These are phyloP conservation scores for Ramaria sp. DNA, from an alignment of 768 basidiomycete species.

Conservation along the genomic window DNA sequence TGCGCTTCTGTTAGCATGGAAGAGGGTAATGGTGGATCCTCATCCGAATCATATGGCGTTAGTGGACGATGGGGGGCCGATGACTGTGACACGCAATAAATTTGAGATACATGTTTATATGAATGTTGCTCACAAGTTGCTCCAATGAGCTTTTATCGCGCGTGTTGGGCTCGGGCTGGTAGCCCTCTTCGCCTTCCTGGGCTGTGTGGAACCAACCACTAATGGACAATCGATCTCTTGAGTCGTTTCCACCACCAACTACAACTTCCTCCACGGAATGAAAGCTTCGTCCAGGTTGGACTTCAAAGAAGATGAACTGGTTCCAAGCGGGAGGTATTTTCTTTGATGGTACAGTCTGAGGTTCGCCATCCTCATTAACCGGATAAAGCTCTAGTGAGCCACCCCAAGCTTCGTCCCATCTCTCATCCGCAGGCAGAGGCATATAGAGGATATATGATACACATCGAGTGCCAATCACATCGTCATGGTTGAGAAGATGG, in stretches of 20 bases:
- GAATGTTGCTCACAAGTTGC: conserved; percentile 64
- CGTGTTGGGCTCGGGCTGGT: conserved; percentile 39
- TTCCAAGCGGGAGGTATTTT: conserved; percentile 77
- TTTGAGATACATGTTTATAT: neutral
- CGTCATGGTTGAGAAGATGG: conserved; percentile 96
- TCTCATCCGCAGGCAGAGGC: conserved; percentile 61
- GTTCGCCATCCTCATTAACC: conserved; percentile 57
- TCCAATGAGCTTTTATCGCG: conserved; percentile 74
- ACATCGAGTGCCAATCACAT: conserved; percentile 83
- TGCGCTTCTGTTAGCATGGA: conserved; percentile 46
- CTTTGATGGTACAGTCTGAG: conserved; percentile 52
- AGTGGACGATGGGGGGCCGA: conserved; percentile 24
- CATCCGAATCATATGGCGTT: conserved; percentile 25
- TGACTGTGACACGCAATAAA: conserved; percentile 8
- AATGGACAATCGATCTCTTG: conserved; percentile 70
- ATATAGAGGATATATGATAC: conserved; percentile 97
- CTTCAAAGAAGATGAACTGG: conserved; percentile 79
- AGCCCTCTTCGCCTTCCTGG: conserved; percentile 85
- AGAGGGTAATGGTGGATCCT: conserved; percentile 40
- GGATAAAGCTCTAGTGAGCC: conserved; percentile 94
- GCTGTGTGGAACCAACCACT: conserved; percentile 97
- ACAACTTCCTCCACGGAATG: conserved; percentile 96
- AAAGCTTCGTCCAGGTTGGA: conserved; percentile 93
- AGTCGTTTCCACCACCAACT: conserved; percentile 58
- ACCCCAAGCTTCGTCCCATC: conserved; percentile 86